Base-by-base conservation (phyloP, 2,329 filamentous ascomycete species). In the Penicillium sp. region DNA sequence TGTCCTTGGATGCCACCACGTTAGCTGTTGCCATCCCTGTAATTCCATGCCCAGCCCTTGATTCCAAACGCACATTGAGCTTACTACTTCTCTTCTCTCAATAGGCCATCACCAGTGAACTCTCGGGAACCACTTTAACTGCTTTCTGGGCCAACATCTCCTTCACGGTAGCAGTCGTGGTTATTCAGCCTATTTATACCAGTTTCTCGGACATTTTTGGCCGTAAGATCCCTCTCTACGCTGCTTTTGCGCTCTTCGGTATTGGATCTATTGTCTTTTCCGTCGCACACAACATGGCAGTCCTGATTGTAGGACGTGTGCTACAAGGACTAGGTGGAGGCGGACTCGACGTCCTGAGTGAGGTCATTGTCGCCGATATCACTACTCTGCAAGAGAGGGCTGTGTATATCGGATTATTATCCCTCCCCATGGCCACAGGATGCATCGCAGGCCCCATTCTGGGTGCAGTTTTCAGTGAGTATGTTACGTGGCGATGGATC, bases 271-370 rank as follows among this genome's bases (percentile, higher is more conserved):
- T 50, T 4, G 47, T 47, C 9, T 38, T 36, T 13, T 40, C 43
- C 3, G 37, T 50, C 29, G 43, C 47, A 11, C 18, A 45, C n/a
- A 40, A 24, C 13, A 46, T 47, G 22, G n/a, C 24, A 14, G 27
- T 44, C 9, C 34, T 51, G 11, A 42, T 51, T 24, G 31, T 47
- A 3, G 49, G 49, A 10, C 39, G 49, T 13, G 39, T 48, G 1
- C 18, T 46, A 3, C 45, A 51, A 37, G 49, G 49, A 26, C 24
- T 51, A 1, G 49, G 49, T 14, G 49, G 45, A 13, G 49, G 49
- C 6, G 49, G 49, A 23, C 23, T 47, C 14, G 42, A 46, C 7
- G 45, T 49, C 10, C 39, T 49, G 10, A 39, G 20, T 24, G 42
- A 44, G 14, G 40, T 51, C 24, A 49, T 51, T 37, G 22, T 51